These are phyloP conservation scores for Pythium insidiosum DNA, from an alignment of 352 stramenopile genomes.

Conservation along the genomic window DNA sequence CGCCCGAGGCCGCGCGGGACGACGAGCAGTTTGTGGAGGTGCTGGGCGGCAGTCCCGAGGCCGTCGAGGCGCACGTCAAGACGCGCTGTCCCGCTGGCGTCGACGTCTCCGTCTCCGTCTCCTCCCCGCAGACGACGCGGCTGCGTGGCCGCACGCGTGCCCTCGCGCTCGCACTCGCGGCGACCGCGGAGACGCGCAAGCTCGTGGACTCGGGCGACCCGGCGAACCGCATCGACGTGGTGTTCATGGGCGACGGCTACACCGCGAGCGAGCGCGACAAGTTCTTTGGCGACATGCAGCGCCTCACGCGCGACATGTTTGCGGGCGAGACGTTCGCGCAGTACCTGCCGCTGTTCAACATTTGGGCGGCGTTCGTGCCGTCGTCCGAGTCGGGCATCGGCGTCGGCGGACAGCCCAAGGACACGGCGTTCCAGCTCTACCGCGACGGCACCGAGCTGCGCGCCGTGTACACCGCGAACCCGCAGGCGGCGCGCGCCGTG, in stretches of 20 bases:
- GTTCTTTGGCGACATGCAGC: conserved; percentile 29
- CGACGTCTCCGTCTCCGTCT: too few relatives aligned
- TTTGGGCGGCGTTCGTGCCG: conserved; percentile 16
- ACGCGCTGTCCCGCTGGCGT: conserved; percentile 6
- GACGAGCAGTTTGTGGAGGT: conserved; percentile 9
- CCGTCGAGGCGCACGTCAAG: conserved; percentile 3
- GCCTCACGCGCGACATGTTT: conserved; percentile 31
- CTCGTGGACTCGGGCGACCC: conserved; percentile 28
- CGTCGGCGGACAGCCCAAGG: conserved; percentile 3
- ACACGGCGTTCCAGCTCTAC: conserved; percentile 21
- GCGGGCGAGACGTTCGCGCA: conserved; percentile 18
- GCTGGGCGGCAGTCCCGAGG: conserved; percentile 8
- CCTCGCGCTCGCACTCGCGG: not conserved
- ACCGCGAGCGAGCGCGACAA: conserved; percentile 11
- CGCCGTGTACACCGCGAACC: conserved; percentile 12
- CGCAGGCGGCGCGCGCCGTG: conserved; percentile 3
- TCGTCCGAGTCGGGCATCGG: conserved; percentile 18
- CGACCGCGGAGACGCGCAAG: conserved; percentile 8
- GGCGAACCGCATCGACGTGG: conserved; percentile 29
- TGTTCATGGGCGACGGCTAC: conserved; percentile 43
- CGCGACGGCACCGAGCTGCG: conserved; percentile 11
- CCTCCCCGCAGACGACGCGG: not conserved
- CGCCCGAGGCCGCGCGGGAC: not conserved
- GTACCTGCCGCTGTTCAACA: conserved; percentile 23
- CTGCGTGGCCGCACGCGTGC: not conserved